Conservation (phyloP, 2,329 filamentous ascomycete genomes). For the Seiridium cupressi region DNA sequence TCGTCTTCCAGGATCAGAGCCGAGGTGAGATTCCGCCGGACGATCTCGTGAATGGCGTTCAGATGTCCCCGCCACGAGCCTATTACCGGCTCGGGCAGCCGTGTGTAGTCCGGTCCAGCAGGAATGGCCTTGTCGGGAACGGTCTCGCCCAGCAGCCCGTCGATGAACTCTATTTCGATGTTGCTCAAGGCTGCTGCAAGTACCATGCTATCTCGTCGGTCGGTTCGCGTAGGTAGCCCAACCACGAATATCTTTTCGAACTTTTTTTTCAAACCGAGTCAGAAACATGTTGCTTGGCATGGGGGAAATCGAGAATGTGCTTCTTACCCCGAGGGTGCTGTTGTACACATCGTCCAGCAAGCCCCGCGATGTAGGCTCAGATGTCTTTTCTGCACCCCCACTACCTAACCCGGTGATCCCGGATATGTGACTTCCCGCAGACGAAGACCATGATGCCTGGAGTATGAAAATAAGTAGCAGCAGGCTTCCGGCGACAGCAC, state of each 20-base stretch:
- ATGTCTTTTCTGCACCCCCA: no score
- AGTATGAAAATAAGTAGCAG: background rate
- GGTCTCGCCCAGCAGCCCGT: conserved; percentile 38
- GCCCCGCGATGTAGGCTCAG: no score
- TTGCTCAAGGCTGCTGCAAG: conserved; percentile 44
- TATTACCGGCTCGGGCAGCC: conserved; percentile 25
- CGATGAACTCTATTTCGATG: conserved; percentile 42
- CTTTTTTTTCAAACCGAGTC: background rate
- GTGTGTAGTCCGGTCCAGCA: conserved; percentile 27
- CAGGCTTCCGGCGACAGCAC: background rate
- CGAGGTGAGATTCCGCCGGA: conserved; percentile 39
- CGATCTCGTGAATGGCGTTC: conserved; percentile 36
- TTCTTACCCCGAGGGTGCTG: background rate
- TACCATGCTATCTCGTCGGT: conserved; percentile 48
- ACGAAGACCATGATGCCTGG: background rate
- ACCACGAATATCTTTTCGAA: conserved; percentile 52
- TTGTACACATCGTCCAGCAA: background rate
- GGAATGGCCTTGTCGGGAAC: conserved; percentile 37
- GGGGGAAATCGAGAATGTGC: background rate
- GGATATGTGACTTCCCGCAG: background rate
- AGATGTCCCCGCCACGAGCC: conserved; percentile 38
- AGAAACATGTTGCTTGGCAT: background rate
- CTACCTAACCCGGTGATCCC: background rate
- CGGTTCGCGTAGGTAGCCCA: conserved; percentile 45
- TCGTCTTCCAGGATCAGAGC: conserved; percentile 47